These are phyloP conservation scores for Cotoneaster glaucophyllus DNA, from an alignment of 306 rosid species.

Conservation along the genomic window DNA sequence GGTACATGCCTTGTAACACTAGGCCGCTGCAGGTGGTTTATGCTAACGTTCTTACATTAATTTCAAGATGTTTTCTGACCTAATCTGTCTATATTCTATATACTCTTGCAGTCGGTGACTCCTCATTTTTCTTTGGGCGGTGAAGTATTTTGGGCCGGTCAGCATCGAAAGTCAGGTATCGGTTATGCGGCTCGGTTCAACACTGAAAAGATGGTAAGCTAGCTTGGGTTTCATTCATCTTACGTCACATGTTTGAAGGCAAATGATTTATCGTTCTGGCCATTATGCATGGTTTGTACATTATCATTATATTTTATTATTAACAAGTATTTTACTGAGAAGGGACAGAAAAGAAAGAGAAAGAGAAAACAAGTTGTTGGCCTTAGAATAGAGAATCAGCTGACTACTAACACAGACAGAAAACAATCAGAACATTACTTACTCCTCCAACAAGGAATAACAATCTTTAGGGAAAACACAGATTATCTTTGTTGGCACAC, in stretches of 20 bases:
- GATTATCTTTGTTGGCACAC: background rate
- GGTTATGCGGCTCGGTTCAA: conserved; percentile 84
- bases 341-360: background rate
- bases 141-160: conserved; percentile 97
- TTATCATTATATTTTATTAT: background rate
- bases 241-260: background rate
- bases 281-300: too few relatives aligned
- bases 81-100: background rate
- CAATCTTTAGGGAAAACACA: background rate
- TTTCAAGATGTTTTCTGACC: too few relatives aligned
- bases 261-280: background rate
- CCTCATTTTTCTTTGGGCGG: conserved; percentile 79
- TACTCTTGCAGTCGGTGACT: conserved; percentile 59
- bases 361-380: too few relatives aligned
- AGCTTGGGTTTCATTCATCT: background rate
- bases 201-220: conserved; percentile 76
- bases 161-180: conserved; percentile 85
- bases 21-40: too few relatives aligned
- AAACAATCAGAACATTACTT: background rate
- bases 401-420: background rate
- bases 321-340: background rate
- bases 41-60: too few relatives aligned
- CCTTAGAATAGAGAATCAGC: too few relatives aligned
- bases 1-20: too few relatives aligned
- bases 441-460: background rate